Conservation (phyloP, 2,329 filamentous ascomycete genomes). For the Pseudogymnoascus sp. region DNA sequence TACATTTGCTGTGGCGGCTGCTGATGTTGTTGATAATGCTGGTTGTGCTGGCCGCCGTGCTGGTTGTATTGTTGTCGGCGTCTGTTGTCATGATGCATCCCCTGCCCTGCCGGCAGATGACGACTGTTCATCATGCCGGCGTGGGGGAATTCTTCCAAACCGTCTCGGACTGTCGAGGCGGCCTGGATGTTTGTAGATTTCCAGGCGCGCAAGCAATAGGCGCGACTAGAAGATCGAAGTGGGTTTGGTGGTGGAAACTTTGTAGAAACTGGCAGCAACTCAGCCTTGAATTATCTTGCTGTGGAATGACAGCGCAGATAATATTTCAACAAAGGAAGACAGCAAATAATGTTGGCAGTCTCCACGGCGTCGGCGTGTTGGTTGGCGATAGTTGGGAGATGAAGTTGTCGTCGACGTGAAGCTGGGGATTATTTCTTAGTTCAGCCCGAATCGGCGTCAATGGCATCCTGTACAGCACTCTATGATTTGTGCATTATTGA, state of each 20-base stretch:
- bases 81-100: conserved; percentile 31
- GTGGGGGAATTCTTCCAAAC: conserved; percentile 37
- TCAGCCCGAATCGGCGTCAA: background rate
- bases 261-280: background rate
- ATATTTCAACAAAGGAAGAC: background rate
- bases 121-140: conserved; percentile 70
- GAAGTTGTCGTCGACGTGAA: conserved; percentile 3
- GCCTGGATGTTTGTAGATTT: conserved; percentile 11
- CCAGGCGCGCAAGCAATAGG: background rate
- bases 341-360: background rate
- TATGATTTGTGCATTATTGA: background rate
- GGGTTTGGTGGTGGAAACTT: background rate
- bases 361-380: background rate
- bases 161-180: conserved; percentile 20
- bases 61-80: conserved; percentile 27
- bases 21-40: conserved; percentile 27
- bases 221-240: conserved; percentile 1
- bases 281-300: background rate
- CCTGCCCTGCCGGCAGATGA: conserved; percentile 71
- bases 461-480: background rate
- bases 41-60: conserved; percentile 9
- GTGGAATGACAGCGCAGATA: background rate
- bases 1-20: conserved; percentile 39
- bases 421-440: conserved; percentile 4
- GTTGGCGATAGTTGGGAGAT: background rate